A percentile compares a stretch with the other conserved stretches of the same genome.
phyloP scores from a whole-genome alignment of 208 protist genomes.

The Trypanosoma cruzi region DNA sequence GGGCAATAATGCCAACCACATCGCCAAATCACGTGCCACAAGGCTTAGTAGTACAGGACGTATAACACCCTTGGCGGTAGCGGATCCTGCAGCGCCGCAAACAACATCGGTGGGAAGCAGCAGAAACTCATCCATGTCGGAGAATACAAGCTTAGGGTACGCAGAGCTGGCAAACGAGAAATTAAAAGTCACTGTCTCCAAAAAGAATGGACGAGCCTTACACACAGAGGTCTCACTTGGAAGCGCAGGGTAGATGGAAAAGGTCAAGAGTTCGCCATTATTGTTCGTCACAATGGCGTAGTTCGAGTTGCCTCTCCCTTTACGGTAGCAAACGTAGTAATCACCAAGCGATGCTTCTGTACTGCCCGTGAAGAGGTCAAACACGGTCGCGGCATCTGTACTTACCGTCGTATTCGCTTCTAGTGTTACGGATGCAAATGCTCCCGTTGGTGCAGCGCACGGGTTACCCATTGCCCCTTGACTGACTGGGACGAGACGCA shows the following conservation, averaged over 20 bases:
- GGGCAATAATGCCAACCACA: conserved; percentile 65
- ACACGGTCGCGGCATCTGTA: conserved; percentile 38
- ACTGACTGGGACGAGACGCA: conserved; percentile 70
- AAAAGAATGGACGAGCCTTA: conserved; percentile 34
- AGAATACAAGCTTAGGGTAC: conserved; percentile 69
- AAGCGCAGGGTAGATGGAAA: conserved; percentile 74
- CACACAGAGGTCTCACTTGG: conserved; percentile 33
- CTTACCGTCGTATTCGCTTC: conserved; percentile 32
- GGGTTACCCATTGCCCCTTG: conserved; percentile 38
- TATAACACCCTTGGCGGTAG: background rate
- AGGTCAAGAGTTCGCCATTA: conserved; percentile 35
- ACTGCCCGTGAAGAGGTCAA: conserved; percentile 48
- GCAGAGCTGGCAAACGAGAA: conserved; percentile 38
- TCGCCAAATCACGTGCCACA: conserved; percentile 1
- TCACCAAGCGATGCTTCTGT: conserved; percentile 54
- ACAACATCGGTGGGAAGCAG: conserved; percentile 35
- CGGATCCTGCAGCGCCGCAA: background rate
- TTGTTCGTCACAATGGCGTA: conserved; percentile 64
- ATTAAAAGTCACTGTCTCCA: conserved; percentile 70
- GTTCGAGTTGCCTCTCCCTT: conserved; percentile 8
- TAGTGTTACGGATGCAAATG: conserved; percentile 60
- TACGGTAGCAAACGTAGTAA: conserved; percentile 87
- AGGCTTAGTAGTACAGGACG: conserved; percentile 6
- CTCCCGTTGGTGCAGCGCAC: conserved; percentile 43
- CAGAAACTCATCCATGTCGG: conserved; percentile 49